Percentiles rank a stretch among this genome's conserved stretches.
Conservation (phyloP, 2,329 filamentous ascomycete genomes). For the Gyromitra esculenta region DNA sequence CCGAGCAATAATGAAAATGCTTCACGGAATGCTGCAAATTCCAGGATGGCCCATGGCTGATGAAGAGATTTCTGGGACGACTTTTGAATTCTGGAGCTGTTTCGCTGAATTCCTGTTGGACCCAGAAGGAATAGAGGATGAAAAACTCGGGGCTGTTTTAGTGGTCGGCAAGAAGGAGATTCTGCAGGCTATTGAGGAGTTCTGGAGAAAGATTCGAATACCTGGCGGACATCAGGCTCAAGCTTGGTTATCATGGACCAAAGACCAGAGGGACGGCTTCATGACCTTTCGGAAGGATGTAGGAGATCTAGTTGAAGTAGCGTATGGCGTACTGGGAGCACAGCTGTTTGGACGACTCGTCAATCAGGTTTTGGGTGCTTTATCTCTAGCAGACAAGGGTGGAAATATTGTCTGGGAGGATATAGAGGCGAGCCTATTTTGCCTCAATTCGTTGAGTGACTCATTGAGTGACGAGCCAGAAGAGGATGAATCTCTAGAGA, state of each 20-base stretch:
- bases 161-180: slow-evolving; percentile 69
- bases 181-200: slow-evolving; percentile 72
- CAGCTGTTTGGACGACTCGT: slow-evolving; percentile 64
- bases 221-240: slow-evolving; percentile 62
- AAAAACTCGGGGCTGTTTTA: slow-evolving; percentile 68
- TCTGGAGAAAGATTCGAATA: slow-evolving; percentile 75
- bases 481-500: slow-evolving; percentile 57
- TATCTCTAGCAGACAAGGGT: slow-evolving; percentile 57
- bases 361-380: slow-evolving; percentile 61
- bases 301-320: slow-evolving; percentile 77
- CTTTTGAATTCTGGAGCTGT: slow-evolving; percentile 82
- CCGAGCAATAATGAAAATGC: slow-evolving; percentile 67
- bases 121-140: slow-evolving; percentile 66
- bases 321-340: slow-evolving; percentile 68
- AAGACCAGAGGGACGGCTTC: slow-evolving; percentile 73
- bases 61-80: slow-evolving; percentile 77
- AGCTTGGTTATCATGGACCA: slow-evolving; percentile 75
- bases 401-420: slow-evolving; percentile 63
- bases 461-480: slow-evolving; percentile 58
- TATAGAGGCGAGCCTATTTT: slow-evolving; percentile 66
- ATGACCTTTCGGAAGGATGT: slow-evolving; percentile 79
- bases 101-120: slow-evolving; percentile 76
- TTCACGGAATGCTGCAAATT: slow-evolving; percentile 73
- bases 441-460: slow-evolving; percentile 59
- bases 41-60: slow-evolving; percentile 75